phyloP scores from a whole-genome alignment of 2,329 filamentous ascomycete species.

The Scytalidium sp. region DNA sequence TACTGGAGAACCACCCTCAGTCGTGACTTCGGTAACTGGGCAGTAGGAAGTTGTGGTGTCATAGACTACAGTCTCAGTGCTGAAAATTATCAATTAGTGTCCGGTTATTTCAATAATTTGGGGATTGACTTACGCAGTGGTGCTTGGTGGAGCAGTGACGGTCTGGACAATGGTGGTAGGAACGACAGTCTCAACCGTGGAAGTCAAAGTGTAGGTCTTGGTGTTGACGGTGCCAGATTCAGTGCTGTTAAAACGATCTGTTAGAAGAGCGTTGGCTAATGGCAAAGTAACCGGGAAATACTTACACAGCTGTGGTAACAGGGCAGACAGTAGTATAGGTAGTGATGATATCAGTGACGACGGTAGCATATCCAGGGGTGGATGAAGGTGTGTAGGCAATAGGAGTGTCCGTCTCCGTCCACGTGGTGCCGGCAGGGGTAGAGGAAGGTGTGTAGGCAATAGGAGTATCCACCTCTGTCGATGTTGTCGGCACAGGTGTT shows the following conservation, averaged over 20 bases:
- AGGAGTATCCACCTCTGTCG: too few species aligned
- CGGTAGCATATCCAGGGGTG: conserved; percentile 8
- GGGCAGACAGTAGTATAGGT: conserved; percentile 29
- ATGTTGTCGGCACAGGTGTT: neutral
- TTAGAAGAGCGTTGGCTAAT: neutral
- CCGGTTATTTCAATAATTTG: conserved; percentile 12
- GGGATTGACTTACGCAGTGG: conserved; percentile 10
- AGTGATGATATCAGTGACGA: conserved; percentile 15
- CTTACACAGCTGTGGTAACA: conserved; percentile 30
- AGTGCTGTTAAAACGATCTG: conserved; percentile 15
- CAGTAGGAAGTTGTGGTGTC: conserved; percentile 37
- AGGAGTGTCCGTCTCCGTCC: too few species aligned
- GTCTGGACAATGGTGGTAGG: conserved; percentile 8
- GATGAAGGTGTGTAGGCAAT: neutral
- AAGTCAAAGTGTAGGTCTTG: conserved; percentile 40
- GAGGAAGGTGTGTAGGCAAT: neutral
- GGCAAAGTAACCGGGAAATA: neutral
- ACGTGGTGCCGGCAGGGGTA: too few species aligned
- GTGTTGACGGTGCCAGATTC: conserved; percentile 34
- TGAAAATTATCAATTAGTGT: conserved; percentile 8
- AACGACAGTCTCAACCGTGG: conserved; percentile 15
- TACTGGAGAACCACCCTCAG: conserved; percentile 37
- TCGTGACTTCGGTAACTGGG: conserved; percentile 43
- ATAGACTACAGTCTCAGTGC: conserved; percentile 28
- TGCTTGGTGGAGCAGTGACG: conserved; percentile 4